A percentile compares a stretch with the other conserved stretches of the same genome.
Evolutionary conservation across 2,329 filamentous ascomycete genomes (phyloP).

Genomic region (Trichothecium sympodiale): DNA sequence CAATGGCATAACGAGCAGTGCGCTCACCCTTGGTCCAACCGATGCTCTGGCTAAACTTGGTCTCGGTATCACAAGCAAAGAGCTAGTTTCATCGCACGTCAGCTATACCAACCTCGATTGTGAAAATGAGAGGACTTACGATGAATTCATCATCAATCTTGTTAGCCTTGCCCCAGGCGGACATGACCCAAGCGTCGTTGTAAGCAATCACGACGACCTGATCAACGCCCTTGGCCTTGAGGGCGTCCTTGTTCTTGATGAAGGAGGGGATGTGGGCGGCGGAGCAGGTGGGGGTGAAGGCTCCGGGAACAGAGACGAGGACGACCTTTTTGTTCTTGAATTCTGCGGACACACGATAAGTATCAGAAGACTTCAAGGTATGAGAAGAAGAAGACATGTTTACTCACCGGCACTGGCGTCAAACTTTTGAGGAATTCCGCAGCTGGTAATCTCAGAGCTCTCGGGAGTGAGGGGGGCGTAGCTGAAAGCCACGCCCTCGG

Average conservation of each 20-base stretch:
- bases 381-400: background rate
- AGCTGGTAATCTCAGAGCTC: conserved; percentile 56
- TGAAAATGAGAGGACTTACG: conserved; percentile 23
- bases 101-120: too few relatives aligned
- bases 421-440: conserved; percentile 68
- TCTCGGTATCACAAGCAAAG: conserved; percentile 61
- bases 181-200: conserved; percentile 84
- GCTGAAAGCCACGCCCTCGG: conserved; percentile 68
- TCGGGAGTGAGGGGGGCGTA: conserved; percentile 72
- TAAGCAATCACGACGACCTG: conserved; percentile 68
- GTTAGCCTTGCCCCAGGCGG: conserved; percentile 84
- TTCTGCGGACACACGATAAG: conserved; percentile 27
- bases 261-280: conserved; percentile 72
- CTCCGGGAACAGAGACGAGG: conserved; percentile 49
- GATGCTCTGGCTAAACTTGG: conserved; percentile 65
- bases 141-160: conserved; percentile 57
- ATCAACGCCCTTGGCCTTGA: conserved; percentile 76
- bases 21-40: conserved; percentile 69
- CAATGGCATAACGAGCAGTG: conserved; percentile 68
- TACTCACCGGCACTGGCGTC: conserved; percentile 61
- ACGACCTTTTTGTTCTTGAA: conserved; percentile 46
- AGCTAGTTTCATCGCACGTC: too few relatives aligned
- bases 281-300: conserved; percentile 82
- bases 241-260: conserved; percentile 56
- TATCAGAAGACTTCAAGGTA: conserved; percentile 5